Conservation (phyloP, 805 yeast genomes). For the Kregervanrija delftensis region DNA sequence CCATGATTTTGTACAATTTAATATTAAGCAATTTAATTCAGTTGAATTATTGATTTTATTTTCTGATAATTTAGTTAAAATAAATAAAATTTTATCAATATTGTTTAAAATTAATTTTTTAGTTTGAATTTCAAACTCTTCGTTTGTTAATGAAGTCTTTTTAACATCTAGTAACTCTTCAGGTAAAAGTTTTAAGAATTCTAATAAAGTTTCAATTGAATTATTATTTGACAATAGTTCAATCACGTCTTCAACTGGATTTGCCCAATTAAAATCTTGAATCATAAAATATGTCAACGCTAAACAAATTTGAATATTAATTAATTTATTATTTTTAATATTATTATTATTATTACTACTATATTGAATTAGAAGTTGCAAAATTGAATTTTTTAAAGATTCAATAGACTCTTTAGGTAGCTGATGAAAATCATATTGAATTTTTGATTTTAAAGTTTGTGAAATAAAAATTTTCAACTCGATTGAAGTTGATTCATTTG, state of each 20-base stretch:
- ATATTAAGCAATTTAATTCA: slow-evolving; percentile 37
- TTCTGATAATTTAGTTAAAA: slow-evolving; percentile 47
- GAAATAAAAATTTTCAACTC: slow-evolving; percentile 79
- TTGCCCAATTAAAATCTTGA: slow-evolving; percentile 67
- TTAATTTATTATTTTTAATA: slow-evolving; percentile 33
- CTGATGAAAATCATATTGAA: slow-evolving; percentile 80
- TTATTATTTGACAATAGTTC: slow-evolving; percentile 35
- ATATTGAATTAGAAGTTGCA: slow-evolving; percentile 49
- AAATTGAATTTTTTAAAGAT: slow-evolving; percentile 61
- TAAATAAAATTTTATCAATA: slow-evolving; percentile 58
- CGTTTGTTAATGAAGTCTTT: slow-evolving; percentile 72
- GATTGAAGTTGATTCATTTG: slow-evolving; percentile 24
- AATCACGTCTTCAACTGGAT: slow-evolving; percentile 65
- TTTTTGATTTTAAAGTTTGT: slow-evolving; percentile 81
- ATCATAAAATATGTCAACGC: slow-evolving; percentile 78
- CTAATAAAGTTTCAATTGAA: slow-evolving; percentile 48
- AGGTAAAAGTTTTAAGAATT: slow-evolving; percentile 80
- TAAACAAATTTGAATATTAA: slow-evolving; percentile 78
- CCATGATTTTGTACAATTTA: slow-evolving; percentile 86
- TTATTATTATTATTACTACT: slow-evolving; percentile 26
- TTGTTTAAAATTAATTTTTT: slow-evolving; percentile 56
- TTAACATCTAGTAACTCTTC: slow-evolving; percentile 81
- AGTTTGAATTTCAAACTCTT: slow-evolving; percentile 65
- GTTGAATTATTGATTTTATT: slow-evolving; percentile 22
- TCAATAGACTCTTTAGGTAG: slow-evolving; percentile 51